Evolutionary conservation across 129 eudicot genomes (phyloP).

Genomic region (Artemisia tridentata): DNA sequence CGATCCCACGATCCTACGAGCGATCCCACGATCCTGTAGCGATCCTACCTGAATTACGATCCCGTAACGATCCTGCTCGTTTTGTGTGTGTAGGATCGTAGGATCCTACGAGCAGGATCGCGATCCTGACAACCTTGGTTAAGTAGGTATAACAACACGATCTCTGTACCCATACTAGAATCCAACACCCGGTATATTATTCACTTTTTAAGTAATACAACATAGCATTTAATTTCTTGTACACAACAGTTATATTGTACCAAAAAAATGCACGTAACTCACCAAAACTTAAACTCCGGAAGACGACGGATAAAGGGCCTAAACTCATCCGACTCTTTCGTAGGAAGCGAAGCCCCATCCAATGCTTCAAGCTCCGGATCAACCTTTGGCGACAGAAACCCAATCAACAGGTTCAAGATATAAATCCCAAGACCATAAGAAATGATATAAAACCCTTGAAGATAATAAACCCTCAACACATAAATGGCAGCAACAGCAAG

Average conservation of each 20-base stretch:
- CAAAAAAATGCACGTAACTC: constrained; percentile 7
- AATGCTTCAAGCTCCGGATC: constrained; percentile 63
- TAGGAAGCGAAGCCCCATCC: constrained; percentile 56
- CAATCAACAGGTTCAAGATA: constrained; percentile 56
- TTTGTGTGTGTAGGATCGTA: no score
- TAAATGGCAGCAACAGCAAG: constrained; percentile 44
- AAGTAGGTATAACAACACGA: constrained; percentile 9
- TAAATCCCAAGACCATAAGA: constrained; percentile 64
- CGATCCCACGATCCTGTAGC: no score
- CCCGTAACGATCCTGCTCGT: no score
- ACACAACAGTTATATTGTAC: background rate
- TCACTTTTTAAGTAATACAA: background rate
- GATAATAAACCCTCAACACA: constrained; percentile 46
- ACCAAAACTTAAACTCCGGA: constrained; percentile 71
- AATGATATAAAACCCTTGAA: constrained; percentile 61
- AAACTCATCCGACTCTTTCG: constrained; percentile 57
- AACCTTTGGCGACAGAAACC: constrained; percentile 64
- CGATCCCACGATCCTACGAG: no score
- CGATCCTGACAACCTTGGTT: no score
- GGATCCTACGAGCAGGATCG: no score
- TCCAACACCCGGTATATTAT: constrained; percentile 1
- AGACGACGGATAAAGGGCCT: constrained; percentile 65
- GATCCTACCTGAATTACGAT: no score
- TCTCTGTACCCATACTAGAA: background rate
- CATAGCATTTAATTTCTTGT: no score